Base-by-base conservation (phyloP, 1,284 basidiomycete species). In the Agaricales sp. region DNA sequence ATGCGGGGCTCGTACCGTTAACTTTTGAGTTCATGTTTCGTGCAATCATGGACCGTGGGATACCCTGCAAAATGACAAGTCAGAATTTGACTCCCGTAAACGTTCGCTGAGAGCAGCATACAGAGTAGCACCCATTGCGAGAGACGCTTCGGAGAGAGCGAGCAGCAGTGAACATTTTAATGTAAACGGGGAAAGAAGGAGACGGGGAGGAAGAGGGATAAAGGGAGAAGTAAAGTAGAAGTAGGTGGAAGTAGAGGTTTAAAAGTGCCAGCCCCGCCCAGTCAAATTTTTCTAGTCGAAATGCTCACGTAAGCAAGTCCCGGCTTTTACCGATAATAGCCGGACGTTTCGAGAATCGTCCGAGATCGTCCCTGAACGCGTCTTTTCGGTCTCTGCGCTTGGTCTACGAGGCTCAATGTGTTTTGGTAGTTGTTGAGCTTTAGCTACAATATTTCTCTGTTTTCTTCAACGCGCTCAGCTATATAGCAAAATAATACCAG, bases 11-110 rank as follows among this genome's bases (percentile, higher is more conserved):
- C 76, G 51, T 53, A 84, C 85, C 85, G 54, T 74, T 81, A 63
- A 86, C 81, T 75, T 88, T 88, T 55, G 81, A 76, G 70, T 87
- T 87, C 84, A 87, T 87, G 68, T 81, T 86, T 67, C 86, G 76
- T 59, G 81, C 80, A 66, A 86, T 78, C 66, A 74, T 70, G 51
- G 79, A 78, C 59, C 83, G 82, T 57, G 80, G 75, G 60, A 84
- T 65, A 59, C 74, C 75, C 82, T 85, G 50, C 24, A 55, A 55
- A n/a, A 35, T 35, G 30, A 35, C 30, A 35, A 8, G 30, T 35
- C 30, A 35, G 30, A 11, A n/a, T 35, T 35, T 35, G 30, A 8
- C n/a, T n/a, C n/a, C n/a, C n/a, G n/a, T n/a, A 50, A 50, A 37
- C 6, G 23, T 58, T 26, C 58, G 25, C 52, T 50, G 2, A 44